phyloP scores from a whole-genome alignment of 2,329 filamentous ascomycete species.

The Exophiala xenobiotica region DNA sequence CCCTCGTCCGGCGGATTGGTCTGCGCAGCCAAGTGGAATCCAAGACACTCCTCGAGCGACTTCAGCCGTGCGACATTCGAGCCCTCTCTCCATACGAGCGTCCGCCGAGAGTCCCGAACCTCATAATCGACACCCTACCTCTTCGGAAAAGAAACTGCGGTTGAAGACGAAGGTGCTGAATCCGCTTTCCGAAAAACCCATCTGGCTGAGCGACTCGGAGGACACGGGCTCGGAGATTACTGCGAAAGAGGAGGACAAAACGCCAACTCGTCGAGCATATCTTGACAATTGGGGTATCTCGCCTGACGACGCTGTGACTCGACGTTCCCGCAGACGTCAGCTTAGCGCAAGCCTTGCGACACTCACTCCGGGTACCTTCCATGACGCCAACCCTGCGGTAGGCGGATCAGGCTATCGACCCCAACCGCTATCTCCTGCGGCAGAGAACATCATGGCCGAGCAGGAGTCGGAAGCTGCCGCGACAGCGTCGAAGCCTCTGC shows the following conservation, averaged over 20 bases:
- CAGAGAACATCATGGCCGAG: slow-evolving; percentile 11
- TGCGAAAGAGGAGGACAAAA: slow-evolving; percentile 44
- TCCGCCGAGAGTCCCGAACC: not conserved
- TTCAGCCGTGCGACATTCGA: not conserved
- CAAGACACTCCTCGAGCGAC: slow-evolving; percentile 33
- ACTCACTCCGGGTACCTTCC: slow-evolving; percentile 29
- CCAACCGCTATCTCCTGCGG: slow-evolving; percentile 7
- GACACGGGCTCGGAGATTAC: slow-evolving; percentile 71
- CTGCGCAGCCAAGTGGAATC: slow-evolving; percentile 46
- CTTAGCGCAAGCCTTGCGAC: slow-evolving; percentile 27
- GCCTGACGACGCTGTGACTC: slow-evolving; percentile 4
- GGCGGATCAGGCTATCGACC: slow-evolving; percentile 9
- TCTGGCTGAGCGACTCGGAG: slow-evolving; percentile 78
- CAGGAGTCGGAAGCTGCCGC: slow-evolving; percentile 3
- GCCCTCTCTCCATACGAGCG: not conserved
- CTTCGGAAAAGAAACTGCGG: not conserved
- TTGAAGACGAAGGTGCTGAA: slow-evolving; percentile 13
- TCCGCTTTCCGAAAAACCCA: slow-evolving; percentile 61
- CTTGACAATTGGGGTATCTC: slow-evolving; percentile 23
- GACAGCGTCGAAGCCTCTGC: slow-evolving; percentile 9
- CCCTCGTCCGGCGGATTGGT: slow-evolving; percentile 38
- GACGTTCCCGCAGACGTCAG: slow-evolving; percentile 7
- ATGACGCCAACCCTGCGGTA: slow-evolving; percentile 20
- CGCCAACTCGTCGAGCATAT: slow-evolving; percentile 21
- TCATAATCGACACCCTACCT: not conserved